Percentiles rank a stretch among this genome's conserved stretches.
phyloP scores from a whole-genome alignment of 495 filamentous ascomycete genomes.

The Aspergillus indologenus region DNA sequence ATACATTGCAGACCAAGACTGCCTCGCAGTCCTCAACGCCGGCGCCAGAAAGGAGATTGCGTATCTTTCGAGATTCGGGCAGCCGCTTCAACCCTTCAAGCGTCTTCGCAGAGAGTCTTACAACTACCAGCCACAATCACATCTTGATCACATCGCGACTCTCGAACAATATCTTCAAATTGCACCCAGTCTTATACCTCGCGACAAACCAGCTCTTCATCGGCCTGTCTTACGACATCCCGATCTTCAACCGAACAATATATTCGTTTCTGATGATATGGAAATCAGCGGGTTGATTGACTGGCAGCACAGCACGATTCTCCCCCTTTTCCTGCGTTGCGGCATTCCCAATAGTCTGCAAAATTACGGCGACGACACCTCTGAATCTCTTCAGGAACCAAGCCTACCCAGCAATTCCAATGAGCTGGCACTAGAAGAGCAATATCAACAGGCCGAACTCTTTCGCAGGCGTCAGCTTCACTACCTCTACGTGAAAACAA shows the following conservation, averaged over 20 bases:
- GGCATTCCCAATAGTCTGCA: slow-evolving; percentile 21
- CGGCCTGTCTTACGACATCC: slow-evolving; percentile 21
- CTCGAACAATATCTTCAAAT: slow-evolving; percentile 20
- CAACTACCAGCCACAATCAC: slow-evolving; percentile 17
- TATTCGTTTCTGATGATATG: slow-evolving; percentile 15
- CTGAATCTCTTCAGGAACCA: slow-evolving; percentile 22
- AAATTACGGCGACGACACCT: slow-evolving; percentile 24
- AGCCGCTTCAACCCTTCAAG: slow-evolving; percentile 18
- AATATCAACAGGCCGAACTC: slow-evolving; percentile 16
- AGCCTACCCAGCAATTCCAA: slow-evolving; percentile 22
- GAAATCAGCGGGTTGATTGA: slow-evolving; percentile 24
- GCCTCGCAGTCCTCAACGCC: slow-evolving; percentile 11
- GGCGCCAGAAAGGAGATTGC: slow-evolving; percentile 20
- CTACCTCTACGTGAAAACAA: slow-evolving; percentile 24
- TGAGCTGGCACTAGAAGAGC: slow-evolving; percentile 15
- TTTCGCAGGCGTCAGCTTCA: slow-evolving; percentile 29
- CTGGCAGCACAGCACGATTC: slow-evolving; percentile 21
- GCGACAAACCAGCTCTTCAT: slow-evolving; percentile 1
- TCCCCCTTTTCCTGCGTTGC: slow-evolving; percentile 20
- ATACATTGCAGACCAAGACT: slow-evolving; percentile 9
- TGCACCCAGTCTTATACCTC: slow-evolving; percentile 14
- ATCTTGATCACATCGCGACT: slow-evolving; percentile 12
- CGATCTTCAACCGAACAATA: slow-evolving; percentile 26
- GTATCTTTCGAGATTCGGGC: slow-evolving; percentile 17
- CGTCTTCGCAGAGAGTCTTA: slow-evolving; percentile 19